phyloP scores from a whole-genome alignment of 306 rosid genomes.

The Medicago lupulina region DNA sequence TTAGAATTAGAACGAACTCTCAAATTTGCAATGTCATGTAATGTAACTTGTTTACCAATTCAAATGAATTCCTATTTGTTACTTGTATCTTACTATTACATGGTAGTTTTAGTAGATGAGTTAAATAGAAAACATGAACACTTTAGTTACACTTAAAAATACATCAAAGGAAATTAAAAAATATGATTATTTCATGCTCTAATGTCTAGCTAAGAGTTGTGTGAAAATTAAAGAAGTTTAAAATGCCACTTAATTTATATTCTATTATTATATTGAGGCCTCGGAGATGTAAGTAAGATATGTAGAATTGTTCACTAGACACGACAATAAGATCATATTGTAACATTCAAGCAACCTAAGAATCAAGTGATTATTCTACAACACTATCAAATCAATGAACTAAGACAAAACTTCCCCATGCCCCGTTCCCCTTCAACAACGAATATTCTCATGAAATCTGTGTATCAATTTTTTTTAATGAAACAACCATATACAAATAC shows the following conservation, averaged over 20 bases:
- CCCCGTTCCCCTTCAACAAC: too few relatives aligned
- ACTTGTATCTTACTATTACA: neutral
- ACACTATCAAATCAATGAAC: too few relatives aligned
- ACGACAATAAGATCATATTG: too few relatives aligned
- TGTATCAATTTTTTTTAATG: too few relatives aligned
- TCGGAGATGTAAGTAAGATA: neutral
- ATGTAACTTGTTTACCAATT: neutral
- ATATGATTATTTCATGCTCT: neutral
- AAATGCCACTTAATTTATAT: neutral
- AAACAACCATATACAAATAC: too few relatives aligned
- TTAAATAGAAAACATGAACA: too few relatives aligned
- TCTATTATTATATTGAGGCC: too few relatives aligned
- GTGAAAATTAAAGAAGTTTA: neutral
- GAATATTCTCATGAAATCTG: too few relatives aligned
- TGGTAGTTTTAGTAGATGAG: neutral
- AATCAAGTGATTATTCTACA: too few relatives aligned
- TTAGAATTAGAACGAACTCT: neutral
- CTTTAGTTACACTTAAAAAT: neutral
- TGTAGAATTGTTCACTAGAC: neutral
- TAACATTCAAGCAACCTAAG: too few relatives aligned
- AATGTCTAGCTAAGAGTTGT: neutral
- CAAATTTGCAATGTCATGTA: neutral
- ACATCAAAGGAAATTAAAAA: too few relatives aligned
- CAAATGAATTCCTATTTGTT: neutral
- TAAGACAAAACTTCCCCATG: too few relatives aligned